phyloP scores from a whole-genome alignment of 352 stramenopile genomes.

The Globisporangium solare region DNA sequence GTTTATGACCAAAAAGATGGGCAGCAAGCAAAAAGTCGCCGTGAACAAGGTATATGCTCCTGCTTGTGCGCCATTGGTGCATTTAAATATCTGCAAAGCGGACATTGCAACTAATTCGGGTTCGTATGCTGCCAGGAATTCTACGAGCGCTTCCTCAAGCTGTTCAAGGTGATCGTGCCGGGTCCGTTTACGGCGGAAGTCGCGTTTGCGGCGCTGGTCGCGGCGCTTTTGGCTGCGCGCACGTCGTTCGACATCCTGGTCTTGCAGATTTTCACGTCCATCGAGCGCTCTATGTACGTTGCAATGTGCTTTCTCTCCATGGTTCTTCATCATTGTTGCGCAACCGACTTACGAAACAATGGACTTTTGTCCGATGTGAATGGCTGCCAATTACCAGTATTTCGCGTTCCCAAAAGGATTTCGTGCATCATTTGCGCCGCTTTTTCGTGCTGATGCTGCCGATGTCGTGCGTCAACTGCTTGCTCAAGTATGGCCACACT shows the following conservation, averaged over 20 bases:
- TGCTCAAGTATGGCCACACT: slow-evolving; percentile 80
- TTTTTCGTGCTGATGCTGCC: slow-evolving; percentile 78
- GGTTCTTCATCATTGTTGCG: too few species aligned
- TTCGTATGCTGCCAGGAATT: slow-evolving; percentile 31
- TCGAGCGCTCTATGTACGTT: slow-evolving; percentile 66
- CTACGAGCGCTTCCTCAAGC: slow-evolving; percentile 47
- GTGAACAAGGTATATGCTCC: slow-evolving; percentile 42
- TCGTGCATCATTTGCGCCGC: slow-evolving; percentile 57
- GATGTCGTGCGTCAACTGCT: slow-evolving; percentile 74
- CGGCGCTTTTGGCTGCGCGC: slow-evolving; percentile 48
- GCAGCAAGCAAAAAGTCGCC: slow-evolving; percentile 56
- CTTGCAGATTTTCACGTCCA: slow-evolving; percentile 70
- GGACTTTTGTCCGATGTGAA: background rate
- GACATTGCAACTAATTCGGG: background rate
- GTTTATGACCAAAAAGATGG: slow-evolving; percentile 76
- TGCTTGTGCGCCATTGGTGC: background rate
- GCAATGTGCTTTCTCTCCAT: background rate
- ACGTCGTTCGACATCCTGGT: slow-evolving; percentile 80
- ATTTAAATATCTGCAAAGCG: background rate
- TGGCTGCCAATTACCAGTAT: slow-evolving; percentile 22
- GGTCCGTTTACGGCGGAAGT: slow-evolving; percentile 65
- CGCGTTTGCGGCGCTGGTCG: slow-evolving; percentile 59
- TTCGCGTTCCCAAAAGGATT: slow-evolving; percentile 60
- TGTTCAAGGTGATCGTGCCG: slow-evolving; percentile 74
- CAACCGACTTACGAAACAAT: background rate